A percentile compares a stretch with the other conserved stretches of the same genome.
Evolutionary conservation across 805 yeast genomes (phyloP).

Genomic region (Lipomyces lipofer): DNA sequence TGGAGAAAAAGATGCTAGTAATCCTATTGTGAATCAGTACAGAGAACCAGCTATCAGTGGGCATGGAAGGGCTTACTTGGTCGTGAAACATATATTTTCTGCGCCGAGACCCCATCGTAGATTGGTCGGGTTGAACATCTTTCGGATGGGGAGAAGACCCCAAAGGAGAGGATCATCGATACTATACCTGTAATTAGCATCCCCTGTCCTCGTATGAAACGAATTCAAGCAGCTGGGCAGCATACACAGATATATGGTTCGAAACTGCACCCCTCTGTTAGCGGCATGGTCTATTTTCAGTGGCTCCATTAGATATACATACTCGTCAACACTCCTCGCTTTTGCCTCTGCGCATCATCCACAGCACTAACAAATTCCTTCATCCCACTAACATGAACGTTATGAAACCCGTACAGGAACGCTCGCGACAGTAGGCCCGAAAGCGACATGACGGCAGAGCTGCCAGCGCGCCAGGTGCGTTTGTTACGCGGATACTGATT

Average conservation of each 20-base stretch:
- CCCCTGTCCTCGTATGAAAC: background rate
- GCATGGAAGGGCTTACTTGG: conserved; percentile 38
- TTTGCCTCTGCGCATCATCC: conserved; percentile 61
- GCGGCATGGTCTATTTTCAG: no score
- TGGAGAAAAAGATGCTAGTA: conserved; percentile 59
- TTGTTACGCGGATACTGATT: conserved; percentile 60
- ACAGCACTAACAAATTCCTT: conserved; percentile 67
- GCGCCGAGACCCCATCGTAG: conserved; percentile 97
- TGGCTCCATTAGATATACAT: no score
- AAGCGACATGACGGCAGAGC: conserved; percentile 66
- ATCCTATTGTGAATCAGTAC: conserved; percentile 10
- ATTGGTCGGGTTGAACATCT: conserved; percentile 59
- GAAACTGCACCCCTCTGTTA: conserved; percentile 17
- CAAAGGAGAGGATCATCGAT: conserved; percentile 91
- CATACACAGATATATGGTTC: conserved; percentile 33
- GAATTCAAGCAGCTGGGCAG: background rate
- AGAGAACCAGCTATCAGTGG: no score
- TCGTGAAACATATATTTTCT: conserved; percentile 79
- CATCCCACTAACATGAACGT: conserved; percentile 60
- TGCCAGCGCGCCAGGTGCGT: conserved; percentile 62
- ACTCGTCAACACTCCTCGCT: conserved; percentile 70
- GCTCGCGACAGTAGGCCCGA: conserved; percentile 67
- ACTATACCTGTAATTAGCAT: conserved; percentile 22
- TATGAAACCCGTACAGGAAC: conserved; percentile 60
- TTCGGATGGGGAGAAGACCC: conserved; percentile 78